Conservation (phyloP, 2,329 filamentous ascomycete genomes). For the Cladophialophora chaetospira region DNA sequence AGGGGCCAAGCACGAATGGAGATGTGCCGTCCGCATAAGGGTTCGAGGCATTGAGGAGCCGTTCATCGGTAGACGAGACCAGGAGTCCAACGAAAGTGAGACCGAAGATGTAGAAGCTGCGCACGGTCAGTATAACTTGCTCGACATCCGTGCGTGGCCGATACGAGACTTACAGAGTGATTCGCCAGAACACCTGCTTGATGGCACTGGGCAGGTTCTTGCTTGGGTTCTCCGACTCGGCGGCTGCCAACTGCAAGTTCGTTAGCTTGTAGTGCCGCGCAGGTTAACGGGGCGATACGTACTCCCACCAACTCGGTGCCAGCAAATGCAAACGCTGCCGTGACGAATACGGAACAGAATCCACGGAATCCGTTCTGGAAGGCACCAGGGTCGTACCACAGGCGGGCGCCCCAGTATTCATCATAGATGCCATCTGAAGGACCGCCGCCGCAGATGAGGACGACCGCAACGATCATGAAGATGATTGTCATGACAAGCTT, state of each 20-base stretch:
- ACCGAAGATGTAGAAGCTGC: conserved; percentile 50
- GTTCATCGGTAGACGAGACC: conserved; percentile 43
- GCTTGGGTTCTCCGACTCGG: conserved; percentile 54
- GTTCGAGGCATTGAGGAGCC: conserved; percentile 44
- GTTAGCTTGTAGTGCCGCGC: neutral
- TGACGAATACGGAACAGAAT: conserved; percentile 59
- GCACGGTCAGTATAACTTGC: neutral
- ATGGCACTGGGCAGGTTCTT: conserved; percentile 51
- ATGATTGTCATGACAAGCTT: conserved; percentile 60
- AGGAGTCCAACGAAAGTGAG: conserved; percentile 50
- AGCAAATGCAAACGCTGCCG: conserved; percentile 59
- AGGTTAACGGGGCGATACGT: neutral
- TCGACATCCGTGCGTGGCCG: neutral
- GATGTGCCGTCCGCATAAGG: conserved; percentile 50
- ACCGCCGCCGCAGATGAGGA: conserved; percentile 40
- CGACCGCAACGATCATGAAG: conserved; percentile 29
- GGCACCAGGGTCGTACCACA: conserved; percentile 40
- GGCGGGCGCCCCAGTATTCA: conserved; percentile 40
- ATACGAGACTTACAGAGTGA: conserved; percentile 38
- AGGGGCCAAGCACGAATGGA: conserved; percentile 67
- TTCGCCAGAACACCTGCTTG: conserved; percentile 56
- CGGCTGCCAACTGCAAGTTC: conserved; percentile 46
- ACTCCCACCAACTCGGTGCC: conserved; percentile 56
- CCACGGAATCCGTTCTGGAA: conserved; percentile 49
- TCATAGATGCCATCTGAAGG: conserved; percentile 40